These are phyloP conservation scores for Chenopodium berlandieri DNA, from an alignment of 148 eudicot species.

Conservation along the genomic window DNA sequence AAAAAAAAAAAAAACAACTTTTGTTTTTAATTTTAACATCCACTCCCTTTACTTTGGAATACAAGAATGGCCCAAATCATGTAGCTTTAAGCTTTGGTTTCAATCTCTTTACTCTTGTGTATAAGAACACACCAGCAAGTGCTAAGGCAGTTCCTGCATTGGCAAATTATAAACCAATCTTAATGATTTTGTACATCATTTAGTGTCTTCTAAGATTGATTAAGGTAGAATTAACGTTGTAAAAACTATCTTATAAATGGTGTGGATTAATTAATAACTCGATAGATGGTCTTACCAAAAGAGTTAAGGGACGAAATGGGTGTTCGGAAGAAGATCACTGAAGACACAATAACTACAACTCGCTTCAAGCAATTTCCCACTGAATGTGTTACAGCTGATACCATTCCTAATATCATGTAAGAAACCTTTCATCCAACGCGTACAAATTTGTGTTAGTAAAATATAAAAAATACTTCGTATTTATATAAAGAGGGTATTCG, in stretches of 20 bases:
- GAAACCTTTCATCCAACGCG: conserved; percentile 49
- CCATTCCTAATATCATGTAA: conserved; percentile 70
- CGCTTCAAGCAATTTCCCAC: conserved; percentile 86
- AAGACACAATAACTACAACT: conserved; percentile 78
- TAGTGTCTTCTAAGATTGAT: background rate
- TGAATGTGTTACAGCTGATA: conserved; percentile 82
- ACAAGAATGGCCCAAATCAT: background rate
- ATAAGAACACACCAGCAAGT: conserved; percentile 77
- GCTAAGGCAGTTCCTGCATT: conserved; percentile 77
- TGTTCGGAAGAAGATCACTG: conserved; percentile 76
- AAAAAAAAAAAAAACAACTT: too few species aligned
- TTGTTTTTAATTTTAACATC: too few species aligned
- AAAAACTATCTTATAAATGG: too few species aligned
- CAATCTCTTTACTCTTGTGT: conserved; percentile 68
- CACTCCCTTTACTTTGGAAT: too few species aligned
- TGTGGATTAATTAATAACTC: background rate
- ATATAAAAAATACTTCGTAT: background rate
- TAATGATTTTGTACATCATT: background rate
- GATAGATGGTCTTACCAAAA: conserved; percentile 42
- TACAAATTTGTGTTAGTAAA: background rate
- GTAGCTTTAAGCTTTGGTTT: conserved; percentile 45
- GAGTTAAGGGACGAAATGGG: conserved; percentile 65
- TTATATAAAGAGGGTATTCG: background rate
- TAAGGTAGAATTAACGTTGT: too few species aligned
- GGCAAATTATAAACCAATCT: background rate